phyloP scores from a whole-genome alignment of 495 filamentous ascomycete genomes.

The Penicillium ochrochloron region DNA sequence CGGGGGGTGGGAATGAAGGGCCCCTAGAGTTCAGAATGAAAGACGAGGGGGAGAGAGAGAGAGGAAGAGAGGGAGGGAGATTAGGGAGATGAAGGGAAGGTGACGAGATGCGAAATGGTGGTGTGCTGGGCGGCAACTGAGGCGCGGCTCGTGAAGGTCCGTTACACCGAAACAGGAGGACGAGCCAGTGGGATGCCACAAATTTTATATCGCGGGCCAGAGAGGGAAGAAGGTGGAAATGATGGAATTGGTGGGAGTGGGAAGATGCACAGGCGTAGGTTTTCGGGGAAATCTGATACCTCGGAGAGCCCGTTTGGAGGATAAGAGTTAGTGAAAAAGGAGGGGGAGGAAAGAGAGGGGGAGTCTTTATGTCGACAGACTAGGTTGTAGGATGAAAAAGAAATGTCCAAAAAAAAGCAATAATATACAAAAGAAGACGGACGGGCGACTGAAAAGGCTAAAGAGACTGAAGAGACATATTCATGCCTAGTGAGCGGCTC shows the following conservation, averaged over 20 bases:
- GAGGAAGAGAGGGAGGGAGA: conserved; percentile 14
- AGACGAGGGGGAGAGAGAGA: conserved; percentile 13
- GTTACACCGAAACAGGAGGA: conserved; percentile 26
- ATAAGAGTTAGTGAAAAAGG: conserved; percentile 4
- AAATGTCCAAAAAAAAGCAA: neutral
- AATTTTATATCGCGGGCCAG: conserved; percentile 20
- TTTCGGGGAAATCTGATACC: conserved; percentile 27
- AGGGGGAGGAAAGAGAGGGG: conserved; percentile 4
- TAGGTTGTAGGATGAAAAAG: neutral
- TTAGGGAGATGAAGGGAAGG: neutral
- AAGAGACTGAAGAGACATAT: neutral
- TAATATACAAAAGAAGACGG: neutral
- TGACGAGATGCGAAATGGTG: conserved; percentile 10
- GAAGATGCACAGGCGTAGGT: conserved; percentile 20
- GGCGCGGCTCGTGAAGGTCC: conserved; percentile 30
- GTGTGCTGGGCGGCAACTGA: conserved; percentile 26
- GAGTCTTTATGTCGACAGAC: neutral
- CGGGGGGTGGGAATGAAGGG: conserved; percentile 11
- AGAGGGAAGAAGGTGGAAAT: neutral
- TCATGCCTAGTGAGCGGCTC: neutral
- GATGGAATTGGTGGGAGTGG: conserved; percentile 1
- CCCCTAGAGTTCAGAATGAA: conserved; percentile 15
- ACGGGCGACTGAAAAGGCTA: neutral
- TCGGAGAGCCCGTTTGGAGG: conserved; percentile 23
- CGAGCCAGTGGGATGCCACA: conserved; percentile 18